Base-by-base conservation (phyloP, 306 rosid species). In the Geum urbanum region DNA sequence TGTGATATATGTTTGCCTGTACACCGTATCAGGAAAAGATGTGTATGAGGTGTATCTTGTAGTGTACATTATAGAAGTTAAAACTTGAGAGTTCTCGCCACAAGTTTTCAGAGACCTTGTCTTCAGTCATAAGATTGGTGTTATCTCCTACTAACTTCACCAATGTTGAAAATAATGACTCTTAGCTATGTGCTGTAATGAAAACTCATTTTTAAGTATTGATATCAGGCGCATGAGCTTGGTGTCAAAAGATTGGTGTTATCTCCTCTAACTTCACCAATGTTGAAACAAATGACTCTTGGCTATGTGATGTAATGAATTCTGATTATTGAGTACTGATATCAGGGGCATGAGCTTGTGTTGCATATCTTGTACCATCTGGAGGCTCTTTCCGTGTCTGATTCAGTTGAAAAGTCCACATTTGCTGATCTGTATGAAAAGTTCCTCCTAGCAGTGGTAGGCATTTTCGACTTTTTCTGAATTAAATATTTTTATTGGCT, bases 291-390 rank as follows among this genome's bases (percentile, higher is more conserved):
- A n/a, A 47, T 48, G 46, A 24, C 20, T 32, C 71, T 49, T 41
- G 10, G 13, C 51, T 51, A 40, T 41, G 40, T 41, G n/a, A 20
- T 69, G 40, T 20, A 40, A 44, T 9, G 11, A 27, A 61, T 14
- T 71, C 77, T 79, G 69, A 80, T 53, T 39, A 40, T 39, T 62
- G 48, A 75, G 53, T 41, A 57, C 78, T 81, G 43, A 69, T 80
- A 83, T 70, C 90, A 94, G 99, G 99, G 99, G 37, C 96, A 94
- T 76, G 99, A 94, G 80, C 91, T 94, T 76, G 92, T 85, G 22
- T 71, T 94, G 78, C 91, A 94, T 83, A 78, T 91, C 74, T 84
- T 91, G 79, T 94, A 84, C 77, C 97, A 94, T 84, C 87, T 94
- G 70, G 90, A 88, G 79, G 81, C 88, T 67, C 85, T 86, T 46